These are phyloP conservation scores for Pistacia integerrima DNA, from an alignment of 345 rosid genomes.

Conservation along the genomic window DNA sequence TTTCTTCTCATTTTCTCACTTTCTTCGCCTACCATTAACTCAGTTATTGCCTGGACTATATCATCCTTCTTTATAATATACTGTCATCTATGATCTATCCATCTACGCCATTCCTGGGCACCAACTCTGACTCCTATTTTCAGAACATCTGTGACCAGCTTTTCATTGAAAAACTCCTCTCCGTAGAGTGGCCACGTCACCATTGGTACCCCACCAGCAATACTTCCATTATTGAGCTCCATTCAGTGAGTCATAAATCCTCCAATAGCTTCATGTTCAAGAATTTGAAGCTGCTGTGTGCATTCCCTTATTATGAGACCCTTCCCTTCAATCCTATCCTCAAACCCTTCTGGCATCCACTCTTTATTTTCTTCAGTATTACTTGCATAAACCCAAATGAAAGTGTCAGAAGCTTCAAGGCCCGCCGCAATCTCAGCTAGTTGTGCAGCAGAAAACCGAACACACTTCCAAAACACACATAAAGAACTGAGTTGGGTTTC, in stretches of 20 bases:
- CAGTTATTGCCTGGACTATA: conserved; percentile 3
- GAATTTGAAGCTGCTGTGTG: too few species aligned
- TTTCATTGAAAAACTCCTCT: conserved; percentile 46
- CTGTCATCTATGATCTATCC: not conserved
- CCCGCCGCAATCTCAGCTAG: conserved; percentile 38
- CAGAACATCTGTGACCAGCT: conserved; percentile 31
- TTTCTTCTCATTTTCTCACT: conserved; percentile 10
- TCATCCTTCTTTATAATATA: not conserved
- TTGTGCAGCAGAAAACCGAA: conserved; percentile 26
- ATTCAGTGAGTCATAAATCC: conserved; percentile 49
- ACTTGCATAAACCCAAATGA: conserved; percentile 37
- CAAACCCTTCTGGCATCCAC: conserved; percentile 33
- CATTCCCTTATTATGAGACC: too few species aligned
- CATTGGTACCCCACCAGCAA: conserved; percentile 42
- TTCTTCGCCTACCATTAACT: conserved; percentile 5
- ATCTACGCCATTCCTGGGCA: not conserved
- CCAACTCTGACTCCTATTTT: not conserved
- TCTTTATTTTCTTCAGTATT: conserved; percentile 14
- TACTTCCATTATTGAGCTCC: conserved; percentile 42
- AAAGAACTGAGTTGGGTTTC: conserved; percentile 37
- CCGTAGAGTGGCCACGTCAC: conserved; percentile 40
- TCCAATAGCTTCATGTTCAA: conserved; percentile 35
- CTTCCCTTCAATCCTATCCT: conserved; percentile 9
- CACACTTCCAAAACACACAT: conserved; percentile 40
- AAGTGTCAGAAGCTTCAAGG: conserved; percentile 35